Base-by-base conservation (phyloP, 2,329 filamentous ascomycete species). In the Sordariomycetes sp. region DNA sequence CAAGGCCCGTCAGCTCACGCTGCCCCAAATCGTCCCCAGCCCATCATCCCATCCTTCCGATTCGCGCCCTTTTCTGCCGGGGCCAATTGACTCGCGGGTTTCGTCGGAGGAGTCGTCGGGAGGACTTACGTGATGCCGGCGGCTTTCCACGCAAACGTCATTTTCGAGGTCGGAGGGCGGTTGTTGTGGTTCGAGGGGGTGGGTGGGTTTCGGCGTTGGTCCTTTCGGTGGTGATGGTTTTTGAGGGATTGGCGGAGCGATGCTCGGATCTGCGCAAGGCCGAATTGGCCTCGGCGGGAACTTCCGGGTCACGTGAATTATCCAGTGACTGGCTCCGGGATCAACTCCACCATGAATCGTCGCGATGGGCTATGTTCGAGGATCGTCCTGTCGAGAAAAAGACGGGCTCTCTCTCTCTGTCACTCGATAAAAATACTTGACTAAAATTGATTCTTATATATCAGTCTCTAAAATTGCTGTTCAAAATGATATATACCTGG, bases 131-230 rank as follows among this genome's bases (percentile, higher is more conserved):
- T 95, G 72, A 97, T 81, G 76, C 94, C 94, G 74, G 94, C 89
- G 71, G 91, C 84, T 88, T 96, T 97, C 94, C 92, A 99, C 72
- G 91, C 89, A 80, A 91, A 92, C 77, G 87, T 81, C 94, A 97
- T 99, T 78, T 82, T 89, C 82, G 32, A 54, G 22, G 36, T 39
- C 6, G 15, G 39, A 52, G 34, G 45, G 34, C 45, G 22, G 24
- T 57, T 57, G 48, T 57, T 35, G 45, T 28, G 54, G 54, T 55
- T 55, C 45, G 54, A 50, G 48, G 55, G 28, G 22, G 34, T 53
- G 28, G 22, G 34, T 53, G 42, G 28, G 32, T 3, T 20, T 34
- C 25, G 50, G 35, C n/a, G n/a, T 53, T 35, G 35, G 28, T 32
- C 28, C n/a, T n/a, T 57, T 53, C 28, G 55, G 45, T 36, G 55